Evolutionary conservation across 768 basidiomycete species (phyloP), one percentile per base, ranked within the genome.

Genomic region (Podaxis pistillaris): DNA sequence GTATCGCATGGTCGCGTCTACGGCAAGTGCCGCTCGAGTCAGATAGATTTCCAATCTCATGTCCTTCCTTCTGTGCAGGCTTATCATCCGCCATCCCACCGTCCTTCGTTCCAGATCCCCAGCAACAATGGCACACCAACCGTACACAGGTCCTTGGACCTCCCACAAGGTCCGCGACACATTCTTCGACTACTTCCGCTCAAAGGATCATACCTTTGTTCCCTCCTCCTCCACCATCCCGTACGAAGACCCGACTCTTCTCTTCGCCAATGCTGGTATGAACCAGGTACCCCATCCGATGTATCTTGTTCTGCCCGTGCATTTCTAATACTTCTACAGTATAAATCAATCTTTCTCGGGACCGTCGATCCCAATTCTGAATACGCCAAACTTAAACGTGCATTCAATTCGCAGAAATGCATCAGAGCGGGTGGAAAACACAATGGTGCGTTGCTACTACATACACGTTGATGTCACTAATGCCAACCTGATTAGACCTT

Each of bases 201-300:
- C 81, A 50, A 86, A 86, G 67, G 82, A 84, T 65, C 97, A 99
- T 74, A 88, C 90, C 24, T 96, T 93, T 72, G 91, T 95, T 58
- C 90, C 90, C 6, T 95, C 93, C 33, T 96, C 94, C 2, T 83
- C 92, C 1, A 96, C 95, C 41, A 91, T 99, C 66, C 97, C 97
- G 1, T 98, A 93, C 73, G 97, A 98, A 63, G 97, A 98, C 77
- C 96, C 96, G 2, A 98, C 97, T 15, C 82, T 99, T 40, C 86
- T 98, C 60, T 99, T 99, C 69, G 94, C 95, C 63, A 99, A 99
- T 81, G 96, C 96, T 66, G 97, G 97, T 63, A 96, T 95, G 93
- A 95, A 95, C 72, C 93, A 94, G 83, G 91, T 86, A 67, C 38
- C 78, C 66, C 17, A 28, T 56, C 52, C 36, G 38, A 22, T 56